Evolutionary conservation across 164 flowering plant genomes (phyloP).

Genomic region (Nelumbo lutea): DNA sequence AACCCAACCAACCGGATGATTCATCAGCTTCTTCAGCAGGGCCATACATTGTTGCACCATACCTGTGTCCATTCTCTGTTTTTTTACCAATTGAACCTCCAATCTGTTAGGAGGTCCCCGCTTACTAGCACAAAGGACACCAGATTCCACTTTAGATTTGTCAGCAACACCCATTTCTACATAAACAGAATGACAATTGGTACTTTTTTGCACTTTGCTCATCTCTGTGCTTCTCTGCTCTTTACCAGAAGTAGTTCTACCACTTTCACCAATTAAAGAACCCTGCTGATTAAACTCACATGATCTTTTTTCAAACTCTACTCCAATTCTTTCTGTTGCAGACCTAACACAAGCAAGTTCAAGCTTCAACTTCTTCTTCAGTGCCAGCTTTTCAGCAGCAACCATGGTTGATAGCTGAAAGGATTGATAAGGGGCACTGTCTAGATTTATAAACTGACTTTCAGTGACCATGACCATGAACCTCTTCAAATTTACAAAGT

Average conservation of each 20-base stretch:
- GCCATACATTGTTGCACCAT: constrained; percentile 37
- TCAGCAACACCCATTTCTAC: neutral
- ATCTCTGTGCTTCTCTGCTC: neutral
- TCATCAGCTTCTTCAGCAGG: constrained; percentile 53
- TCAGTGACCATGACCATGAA: constrained; percentile 6
- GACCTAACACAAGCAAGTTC: constrained; percentile 2
- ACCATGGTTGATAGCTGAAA: constrained; percentile 9
- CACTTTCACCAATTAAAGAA: constrained; percentile 1
- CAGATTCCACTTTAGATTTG: constrained; percentile 1
- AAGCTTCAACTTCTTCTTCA: constrained; percentile 9
- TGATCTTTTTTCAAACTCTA: neutral
- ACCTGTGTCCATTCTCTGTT: constrained; percentile 46
- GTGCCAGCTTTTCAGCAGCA: constrained; percentile 6
- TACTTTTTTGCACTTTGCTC: neutral
- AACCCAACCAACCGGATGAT: constrained; percentile 41
- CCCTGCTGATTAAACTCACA: constrained; percentile 1
- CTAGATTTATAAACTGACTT: neutral
- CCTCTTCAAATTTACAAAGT: neutral
- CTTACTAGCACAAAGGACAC: constrained; percentile 24
- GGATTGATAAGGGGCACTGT: constrained; percentile 1
- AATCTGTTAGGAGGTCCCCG: constrained; percentile 28
- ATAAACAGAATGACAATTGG: neutral
- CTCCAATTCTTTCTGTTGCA: constrained; percentile 9
- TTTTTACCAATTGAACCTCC: constrained; percentile 36
- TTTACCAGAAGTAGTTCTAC: neutral